phyloP scores from a whole-genome alignment of 1,139 yeast genomes.

The Geotrichum bryndzae region DNA sequence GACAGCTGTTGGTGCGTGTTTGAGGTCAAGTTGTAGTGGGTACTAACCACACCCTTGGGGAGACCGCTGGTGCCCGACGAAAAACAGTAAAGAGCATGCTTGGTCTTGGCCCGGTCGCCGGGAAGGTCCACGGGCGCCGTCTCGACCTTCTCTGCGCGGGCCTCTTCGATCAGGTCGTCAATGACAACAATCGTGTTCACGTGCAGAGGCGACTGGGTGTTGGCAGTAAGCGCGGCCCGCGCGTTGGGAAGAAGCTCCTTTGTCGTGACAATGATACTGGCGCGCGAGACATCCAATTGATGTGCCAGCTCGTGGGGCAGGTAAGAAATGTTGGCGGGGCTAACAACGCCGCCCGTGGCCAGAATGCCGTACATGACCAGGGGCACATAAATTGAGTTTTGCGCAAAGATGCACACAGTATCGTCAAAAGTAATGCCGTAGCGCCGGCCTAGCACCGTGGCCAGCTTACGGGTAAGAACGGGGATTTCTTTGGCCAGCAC shows the following conservation, averaged over 20 bases:
- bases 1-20: conserved; percentile 20
- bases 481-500: conserved; percentile 25
- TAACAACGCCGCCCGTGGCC: conserved; percentile 23
- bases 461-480: conserved; percentile 21
- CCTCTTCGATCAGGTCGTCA: conserved; percentile 8
- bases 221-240: neutral
- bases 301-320: conserved; percentile 25
- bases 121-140: conserved; percentile 7
- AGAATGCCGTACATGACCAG: conserved; percentile 22
- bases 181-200: conserved; percentile 4
- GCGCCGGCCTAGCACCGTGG: conserved; percentile 24
- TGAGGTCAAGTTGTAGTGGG: conserved; percentile 37
- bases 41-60: conserved; percentile 59
- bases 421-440: conserved; percentile 20
- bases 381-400: conserved; percentile 12
- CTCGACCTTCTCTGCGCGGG: neutral
- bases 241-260: conserved; percentile 15
- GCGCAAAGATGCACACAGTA: conserved; percentile 10
- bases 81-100: conserved; percentile 33
- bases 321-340: conserved; percentile 27
- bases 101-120: conserved; percentile 1
- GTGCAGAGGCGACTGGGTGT: neutral
- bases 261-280: conserved; percentile 21
- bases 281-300: conserved; percentile 23
- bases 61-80: conserved; percentile 57